Base-by-base conservation (phyloP, 2,329 filamentous ascomycete species). In the Scedosporium apiospermum region DNA sequence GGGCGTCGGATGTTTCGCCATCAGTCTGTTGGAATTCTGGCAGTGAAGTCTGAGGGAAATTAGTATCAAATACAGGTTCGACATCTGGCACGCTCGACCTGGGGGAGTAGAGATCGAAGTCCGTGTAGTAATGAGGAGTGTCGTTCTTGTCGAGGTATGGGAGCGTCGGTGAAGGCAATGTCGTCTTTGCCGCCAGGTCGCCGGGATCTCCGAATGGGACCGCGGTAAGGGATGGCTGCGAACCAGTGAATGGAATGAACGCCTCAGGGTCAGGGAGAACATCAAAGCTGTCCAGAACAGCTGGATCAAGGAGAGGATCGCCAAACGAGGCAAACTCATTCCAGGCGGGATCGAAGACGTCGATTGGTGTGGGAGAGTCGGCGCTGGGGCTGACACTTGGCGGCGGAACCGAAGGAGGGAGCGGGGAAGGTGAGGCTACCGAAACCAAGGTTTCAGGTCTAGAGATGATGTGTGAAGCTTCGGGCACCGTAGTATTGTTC, bases 71-170 rank as follows among this genome's bases (percentile, higher is more conserved):
- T 42, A 30, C 6, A 26, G 38, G 57, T 30, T 84, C 81, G 64
- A 82, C 81, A 63, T 82, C 80, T 14, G 79, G 73, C 68, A 77
- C 77, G 64, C 72, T 75, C 18, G 79, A 77, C 23, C 73, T 71
- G 2, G 82, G 81, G 59, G 81, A 84, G 73, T 78, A 84, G 16
- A 84, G 76, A 68, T 78, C 80, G 73, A 84, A 84, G 73, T 84
- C 82, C 66, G 77, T 72, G 67, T 84, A 84, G 70, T 80, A 73
- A 65, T 60, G 61, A 23, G 61, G 51, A 41, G 61, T 27, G 3
- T 38, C 26, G 42, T 41, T 51, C 21, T 38, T 23, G 27, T 72
- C 73, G 63, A 80, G 71, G 68, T 80, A 81, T 7, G 78, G 78
- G 18, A 80, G 72, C 60, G 14, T 21, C 30, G 60, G 60, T 21